Percentiles rank a stretch among this genome's conserved stretches.
Evolutionary conservation across 2,329 filamentous ascomycete genomes (phyloP).

Genomic region (Hypoxylon sp.): DNA sequence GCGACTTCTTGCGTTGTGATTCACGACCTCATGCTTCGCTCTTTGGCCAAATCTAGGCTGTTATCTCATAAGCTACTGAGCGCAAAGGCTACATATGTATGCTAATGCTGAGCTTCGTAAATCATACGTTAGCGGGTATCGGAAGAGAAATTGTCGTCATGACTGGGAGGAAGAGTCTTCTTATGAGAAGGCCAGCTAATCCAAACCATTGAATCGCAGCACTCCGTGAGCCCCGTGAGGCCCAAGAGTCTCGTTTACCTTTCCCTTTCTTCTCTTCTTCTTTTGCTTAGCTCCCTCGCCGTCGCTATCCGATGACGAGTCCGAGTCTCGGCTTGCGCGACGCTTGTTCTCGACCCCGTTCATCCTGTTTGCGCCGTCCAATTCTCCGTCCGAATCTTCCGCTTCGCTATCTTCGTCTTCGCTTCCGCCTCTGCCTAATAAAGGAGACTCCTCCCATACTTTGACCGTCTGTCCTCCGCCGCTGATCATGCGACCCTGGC

Average conservation of each 20-base stretch:
- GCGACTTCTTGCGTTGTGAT: no score
- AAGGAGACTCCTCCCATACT: constrained; percentile 82
- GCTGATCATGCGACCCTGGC: constrained; percentile 84
- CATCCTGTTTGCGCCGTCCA: constrained; percentile 57
- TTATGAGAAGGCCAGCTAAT: constrained; percentile 41
- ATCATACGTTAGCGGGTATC: constrained; percentile 36
- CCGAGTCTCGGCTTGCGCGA: constrained; percentile 50
- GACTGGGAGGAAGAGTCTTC: background rate
- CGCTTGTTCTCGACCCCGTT: constrained; percentile 51
- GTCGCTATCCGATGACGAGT: constrained; percentile 58
- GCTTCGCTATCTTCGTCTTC: constrained; percentile 59
- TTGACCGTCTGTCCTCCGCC: constrained; percentile 87
- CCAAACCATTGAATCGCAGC: constrained; percentile 58
- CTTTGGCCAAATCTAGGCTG: no score
- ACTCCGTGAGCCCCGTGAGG: constrained; percentile 61
- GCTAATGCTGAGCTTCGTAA: background rate
- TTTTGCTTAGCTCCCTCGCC: constrained; percentile 51
- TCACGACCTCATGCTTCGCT: no score
- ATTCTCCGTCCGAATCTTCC: constrained; percentile 56
- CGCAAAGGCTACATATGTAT: background rate
- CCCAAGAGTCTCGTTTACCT: constrained; percentile 53
- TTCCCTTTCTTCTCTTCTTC: constrained; percentile 55
- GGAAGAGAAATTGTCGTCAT: constrained; percentile 9
- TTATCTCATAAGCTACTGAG: background rate
- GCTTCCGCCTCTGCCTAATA: constrained; percentile 55